These are phyloP conservation scores for Kluyveromyces siamensis DNA, from an alignment of 805 yeast genomes.

Conservation along the genomic window DNA sequence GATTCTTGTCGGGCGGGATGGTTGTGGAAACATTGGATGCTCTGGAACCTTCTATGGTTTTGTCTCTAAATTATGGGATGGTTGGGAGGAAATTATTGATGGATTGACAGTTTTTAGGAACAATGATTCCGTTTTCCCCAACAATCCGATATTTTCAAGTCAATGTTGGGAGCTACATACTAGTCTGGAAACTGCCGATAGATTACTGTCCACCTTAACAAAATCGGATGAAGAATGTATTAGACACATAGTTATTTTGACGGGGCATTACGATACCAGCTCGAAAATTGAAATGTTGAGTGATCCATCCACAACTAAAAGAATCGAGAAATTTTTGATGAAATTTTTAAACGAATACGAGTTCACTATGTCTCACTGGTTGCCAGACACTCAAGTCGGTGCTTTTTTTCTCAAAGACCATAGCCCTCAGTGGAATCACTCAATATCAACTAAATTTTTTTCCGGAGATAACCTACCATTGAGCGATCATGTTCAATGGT, in stretches of 20 bases:
- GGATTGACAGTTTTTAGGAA: conserved; percentile 25
- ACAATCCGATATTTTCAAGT: conserved; percentile 13
- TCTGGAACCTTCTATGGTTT: conserved; percentile 41
- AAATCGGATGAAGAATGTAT: conserved; percentile 3
- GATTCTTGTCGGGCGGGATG: conserved; percentile 39
- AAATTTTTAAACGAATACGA: conserved; percentile 1
- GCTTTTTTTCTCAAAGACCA: neutral
- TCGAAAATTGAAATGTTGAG: neutral
- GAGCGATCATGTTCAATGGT: neutral
- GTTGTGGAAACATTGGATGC: conserved; percentile 27
- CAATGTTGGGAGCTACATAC: conserved; percentile 10
- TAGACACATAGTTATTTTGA: conserved; percentile 4
- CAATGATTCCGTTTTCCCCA: neutral
- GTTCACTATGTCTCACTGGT: neutral
- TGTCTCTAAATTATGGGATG: conserved; percentile 36
- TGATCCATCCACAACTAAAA: conserved; percentile 1
- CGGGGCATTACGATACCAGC: conserved; percentile 3
- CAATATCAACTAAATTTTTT: conserved; percentile 1
- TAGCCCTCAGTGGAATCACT: neutral
- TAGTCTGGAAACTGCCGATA: conserved; percentile 19
- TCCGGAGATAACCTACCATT: neutral
- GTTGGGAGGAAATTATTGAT: conserved; percentile 38
- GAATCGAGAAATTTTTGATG: neutral
- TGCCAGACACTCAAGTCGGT: neutral
- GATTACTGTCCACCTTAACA: conserved; percentile 13